Conservation (phyloP, 1,284 basidiomycete species). For the Leccinum insolens region DNA sequence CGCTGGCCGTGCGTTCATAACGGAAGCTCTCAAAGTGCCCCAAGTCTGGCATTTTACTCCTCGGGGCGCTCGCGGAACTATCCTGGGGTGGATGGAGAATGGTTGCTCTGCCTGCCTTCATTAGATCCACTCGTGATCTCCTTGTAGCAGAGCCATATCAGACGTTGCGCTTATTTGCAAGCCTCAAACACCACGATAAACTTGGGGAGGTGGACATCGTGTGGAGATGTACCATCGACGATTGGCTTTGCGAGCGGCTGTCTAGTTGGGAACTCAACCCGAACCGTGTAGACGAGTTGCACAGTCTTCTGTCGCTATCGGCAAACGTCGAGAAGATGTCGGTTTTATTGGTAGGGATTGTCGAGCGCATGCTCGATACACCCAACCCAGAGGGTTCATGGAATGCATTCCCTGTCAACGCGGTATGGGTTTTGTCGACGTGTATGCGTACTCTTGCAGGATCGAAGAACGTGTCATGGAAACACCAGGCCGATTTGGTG, state of each 20-base stretch:
- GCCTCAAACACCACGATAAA: constrained; percentile 48
- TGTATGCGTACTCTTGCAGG: constrained; percentile 49
- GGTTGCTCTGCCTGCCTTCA: constrained; percentile 57
- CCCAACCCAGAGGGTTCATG: constrained; percentile 38
- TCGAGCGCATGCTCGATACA: constrained; percentile 30
- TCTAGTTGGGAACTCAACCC: constrained; percentile 36
- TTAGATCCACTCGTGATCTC: constrained; percentile 51
- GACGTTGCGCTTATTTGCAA: constrained; percentile 54
- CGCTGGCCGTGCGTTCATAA: constrained; percentile 61
- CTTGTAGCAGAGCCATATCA: constrained; percentile 43
- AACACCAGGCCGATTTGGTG: constrained; percentile 44
- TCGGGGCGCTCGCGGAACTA: constrained; percentile 60
- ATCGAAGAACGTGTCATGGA: constrained; percentile 42
- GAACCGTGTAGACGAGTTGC: constrained; percentile 41
- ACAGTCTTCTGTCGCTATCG: constrained; percentile 54
- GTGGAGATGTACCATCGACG: constrained; percentile 56
- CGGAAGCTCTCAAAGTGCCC: constrained; percentile 41
- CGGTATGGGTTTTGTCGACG: constrained; percentile 55
- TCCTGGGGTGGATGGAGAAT: constrained; percentile 77
- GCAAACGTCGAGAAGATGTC: constrained; percentile 50
- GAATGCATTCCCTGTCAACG: constrained; percentile 41
- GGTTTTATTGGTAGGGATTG: constrained; percentile 43
- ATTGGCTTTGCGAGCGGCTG: constrained; percentile 40
- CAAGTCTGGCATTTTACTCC: constrained; percentile 53
- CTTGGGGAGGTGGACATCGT: constrained; percentile 57